Conservation (phyloP, 192 early-diverging fungal species). For the Pecoramyces ruminantium region DNA sequence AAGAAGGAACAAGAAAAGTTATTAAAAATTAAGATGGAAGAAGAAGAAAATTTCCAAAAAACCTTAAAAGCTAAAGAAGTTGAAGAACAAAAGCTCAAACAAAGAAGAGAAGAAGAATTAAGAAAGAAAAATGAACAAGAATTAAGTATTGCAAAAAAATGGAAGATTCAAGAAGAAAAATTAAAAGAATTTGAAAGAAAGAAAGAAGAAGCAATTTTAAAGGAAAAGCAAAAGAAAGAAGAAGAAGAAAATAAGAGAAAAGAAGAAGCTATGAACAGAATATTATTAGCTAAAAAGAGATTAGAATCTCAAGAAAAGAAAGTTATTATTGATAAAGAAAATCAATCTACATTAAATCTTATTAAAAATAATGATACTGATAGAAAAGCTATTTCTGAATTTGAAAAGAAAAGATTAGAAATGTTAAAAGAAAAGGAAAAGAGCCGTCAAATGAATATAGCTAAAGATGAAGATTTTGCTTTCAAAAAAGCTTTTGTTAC, state of each 20-base stretch:
- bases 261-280: neutral
- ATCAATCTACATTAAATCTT: too few relatives aligned
- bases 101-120: neutral
- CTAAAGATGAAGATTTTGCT: neutral
- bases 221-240: neutral
- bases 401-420: neutral
- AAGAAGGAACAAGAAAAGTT: neutral
- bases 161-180: neutral
- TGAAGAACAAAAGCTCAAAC: neutral
- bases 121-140: neutral
- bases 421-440: neutral
- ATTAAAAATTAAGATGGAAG: neutral
- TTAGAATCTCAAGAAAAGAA: too few relatives aligned
- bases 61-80: neutral
- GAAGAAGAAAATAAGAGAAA: neutral
- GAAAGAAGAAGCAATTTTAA: neutral
- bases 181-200: neutral
- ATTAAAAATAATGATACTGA: too few relatives aligned
- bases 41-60: neutral
- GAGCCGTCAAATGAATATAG: neutral
- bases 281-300: too few relatives aligned
- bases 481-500: neutral
- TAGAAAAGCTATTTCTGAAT: neutral
- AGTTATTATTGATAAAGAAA: too few relatives aligned
- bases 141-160: neutral